Percentiles rank a stretch among this genome's conserved stretches.
Conservation (phyloP, 2,329 filamentous ascomycete species). For the Sclerotinia minor region DNA sequence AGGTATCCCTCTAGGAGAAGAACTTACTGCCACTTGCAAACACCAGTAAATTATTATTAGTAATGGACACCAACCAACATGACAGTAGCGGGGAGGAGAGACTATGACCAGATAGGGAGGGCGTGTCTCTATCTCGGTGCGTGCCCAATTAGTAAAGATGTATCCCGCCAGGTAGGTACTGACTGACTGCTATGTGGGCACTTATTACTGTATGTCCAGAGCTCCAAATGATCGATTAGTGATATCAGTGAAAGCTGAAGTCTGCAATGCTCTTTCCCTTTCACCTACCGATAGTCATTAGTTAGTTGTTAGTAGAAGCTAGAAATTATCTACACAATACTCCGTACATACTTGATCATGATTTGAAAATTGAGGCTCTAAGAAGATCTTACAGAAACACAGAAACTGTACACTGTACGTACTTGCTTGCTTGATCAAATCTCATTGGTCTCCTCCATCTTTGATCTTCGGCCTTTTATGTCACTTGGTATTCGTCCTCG, state of each 20-base stretch:
- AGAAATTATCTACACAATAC: neutral
- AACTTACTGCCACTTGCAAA: neutral
- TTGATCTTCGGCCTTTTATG: conserved; percentile 33
- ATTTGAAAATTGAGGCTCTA: too few species aligned
- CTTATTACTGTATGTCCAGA: neutral
- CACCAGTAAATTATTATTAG: neutral
- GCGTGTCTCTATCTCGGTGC: neutral
- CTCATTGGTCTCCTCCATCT: conserved; percentile 7
- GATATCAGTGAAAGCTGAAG: too few species aligned
- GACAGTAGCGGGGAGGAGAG: neutral
- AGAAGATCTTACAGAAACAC: too few species aligned
- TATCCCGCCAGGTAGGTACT: neutral
- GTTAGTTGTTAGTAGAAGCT: neutral
- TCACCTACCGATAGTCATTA: neutral
- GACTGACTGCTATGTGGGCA: neutral
- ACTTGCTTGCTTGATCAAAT: conserved; percentile 1
- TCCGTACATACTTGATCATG: neutral
- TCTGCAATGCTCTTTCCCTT: neutral
- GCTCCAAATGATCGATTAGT: neutral
- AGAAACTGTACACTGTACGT: too few species aligned
- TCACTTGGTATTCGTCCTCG: conserved; percentile 49
- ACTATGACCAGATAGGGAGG: neutral
- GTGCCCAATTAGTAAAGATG: neutral
- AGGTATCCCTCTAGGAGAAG: too few species aligned
- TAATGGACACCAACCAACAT: neutral